Evolutionary conservation across 108 stramenopile genomes (phyloP), one percentile per base, ranked within the genome.

Genomic region (Schizochytrium sp.): DNA sequence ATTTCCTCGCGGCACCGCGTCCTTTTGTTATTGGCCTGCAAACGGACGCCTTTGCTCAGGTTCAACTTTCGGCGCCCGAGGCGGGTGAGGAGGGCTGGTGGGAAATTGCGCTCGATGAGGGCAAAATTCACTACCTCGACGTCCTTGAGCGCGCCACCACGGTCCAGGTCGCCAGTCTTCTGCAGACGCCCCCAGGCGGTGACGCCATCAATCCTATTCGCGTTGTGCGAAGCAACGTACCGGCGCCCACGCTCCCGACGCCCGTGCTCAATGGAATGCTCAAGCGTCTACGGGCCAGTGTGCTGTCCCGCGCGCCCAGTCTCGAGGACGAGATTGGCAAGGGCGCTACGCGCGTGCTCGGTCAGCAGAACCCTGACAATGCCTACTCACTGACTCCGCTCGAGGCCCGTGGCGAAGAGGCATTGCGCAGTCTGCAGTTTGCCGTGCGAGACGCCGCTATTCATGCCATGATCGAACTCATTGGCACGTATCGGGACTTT

Each of bases 391-490:
- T 83, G 51, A 53, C 76, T 34, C 76, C 76, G 45, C 51, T 83
- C n/a, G 76, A 83, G 76, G 76, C 76, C 16, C 45, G 76, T 12
- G 76, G 76, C 48, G 76, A 83, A 28, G 48, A 83, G 45, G 76
- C 76, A 0, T 23, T 83, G 4, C 51, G 51, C 45, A 28, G 48
- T 6, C 28, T 83, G 10, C 76, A 83, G 51, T 53, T 83, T 45
- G 76, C 51, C 48, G 76, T 83, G 8, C 76, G 76, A 55, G 76
- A 83, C 76, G 76, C 76, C 45, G 76, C 76, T 4, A 3, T 83
- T 12, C 76, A 83, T 12, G 76, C 51, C 45, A 83, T 83, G 76
- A 23, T 83, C 45, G 76, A 83, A 6, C 76, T 83, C 25, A 83
- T 83, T 23, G 76, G 76, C 6, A 53, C 76, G 6, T 83, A 83